A percentile compares a stretch with the other conserved stretches of the same genome.
These are phyloP conservation scores for Marchantia polymorpha DNA, from an alignment of 225 moss, liverwort and hornwort genomes.

Conservation along the genomic window DNA sequence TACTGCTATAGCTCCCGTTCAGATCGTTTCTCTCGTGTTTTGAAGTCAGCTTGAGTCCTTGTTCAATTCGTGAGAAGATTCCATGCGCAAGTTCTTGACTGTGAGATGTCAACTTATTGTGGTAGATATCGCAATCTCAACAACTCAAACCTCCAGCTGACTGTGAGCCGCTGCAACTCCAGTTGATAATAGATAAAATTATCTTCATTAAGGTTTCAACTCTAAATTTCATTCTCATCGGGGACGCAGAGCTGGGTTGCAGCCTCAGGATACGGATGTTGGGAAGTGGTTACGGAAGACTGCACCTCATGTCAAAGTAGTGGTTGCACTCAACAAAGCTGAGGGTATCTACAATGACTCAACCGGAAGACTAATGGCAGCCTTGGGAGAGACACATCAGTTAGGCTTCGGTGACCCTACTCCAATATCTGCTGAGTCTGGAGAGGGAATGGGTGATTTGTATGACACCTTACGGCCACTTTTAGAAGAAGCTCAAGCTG, in stretches of 20 bases:
- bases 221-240: background rate
- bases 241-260: constrained; percentile 68
- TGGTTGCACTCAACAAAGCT: constrained; percentile 81
- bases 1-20: too few species aligned
- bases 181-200: too few species aligned
- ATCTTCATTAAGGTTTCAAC: background rate
- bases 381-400: constrained; percentile 75
- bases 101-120: too few species aligned
- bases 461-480: constrained; percentile 65
- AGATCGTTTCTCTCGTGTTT: too few species aligned
- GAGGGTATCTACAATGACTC: constrained; percentile 82
- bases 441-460: constrained; percentile 85
- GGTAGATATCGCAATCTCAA: too few species aligned
- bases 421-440: constrained; percentile 92
- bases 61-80: too few species aligned
- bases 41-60: too few species aligned
- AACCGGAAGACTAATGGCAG: constrained; percentile 75
- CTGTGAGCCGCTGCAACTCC: too few species aligned
- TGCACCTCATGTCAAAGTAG: constrained; percentile 81
- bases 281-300: constrained; percentile 93
- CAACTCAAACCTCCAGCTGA: too few species aligned
- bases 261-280: constrained; percentile 85
- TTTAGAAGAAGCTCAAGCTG: constrained; percentile 73
- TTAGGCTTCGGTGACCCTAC: constrained; percentile 88
- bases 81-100: too few species aligned